phyloP scores from a whole-genome alignment of 2,329 filamentous ascomycete genomes.

The Pestalotiopsis sp. region DNA sequence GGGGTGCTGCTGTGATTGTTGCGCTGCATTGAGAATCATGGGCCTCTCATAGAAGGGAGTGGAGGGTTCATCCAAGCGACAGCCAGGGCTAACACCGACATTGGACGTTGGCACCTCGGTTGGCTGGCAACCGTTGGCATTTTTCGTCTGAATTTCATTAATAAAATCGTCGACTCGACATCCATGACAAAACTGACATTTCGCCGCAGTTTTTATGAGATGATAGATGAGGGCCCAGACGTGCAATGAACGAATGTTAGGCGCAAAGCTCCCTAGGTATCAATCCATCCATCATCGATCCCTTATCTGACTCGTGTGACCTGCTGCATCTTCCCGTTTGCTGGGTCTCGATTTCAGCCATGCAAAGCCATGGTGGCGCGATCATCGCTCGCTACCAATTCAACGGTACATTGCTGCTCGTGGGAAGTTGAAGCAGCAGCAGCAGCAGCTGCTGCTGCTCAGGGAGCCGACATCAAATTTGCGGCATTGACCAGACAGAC shows the following conservation, averaged over 20 bases:
- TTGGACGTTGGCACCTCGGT: not conserved
- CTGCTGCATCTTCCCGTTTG: not conserved
- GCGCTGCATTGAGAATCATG: slow-evolving; percentile 9
- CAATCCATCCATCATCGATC: not conserved
- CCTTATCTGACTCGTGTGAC: not conserved
- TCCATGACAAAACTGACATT: not conserved
- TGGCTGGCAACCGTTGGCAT: not conserved
- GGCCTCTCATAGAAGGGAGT: not conserved
- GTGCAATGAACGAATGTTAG: not conserved
- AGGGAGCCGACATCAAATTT: too few relatives aligned
- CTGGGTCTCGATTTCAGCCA: not conserved
- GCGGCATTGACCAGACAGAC: not conserved
- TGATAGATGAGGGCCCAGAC: not conserved
- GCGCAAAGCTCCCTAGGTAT: not conserved
- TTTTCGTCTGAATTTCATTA: not conserved
- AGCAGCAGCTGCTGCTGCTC: not conserved
- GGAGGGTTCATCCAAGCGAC: not conserved
- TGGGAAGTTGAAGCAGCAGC: not conserved
- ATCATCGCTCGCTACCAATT: not conserved
- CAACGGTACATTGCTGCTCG: not conserved
- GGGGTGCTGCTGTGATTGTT: not conserved
- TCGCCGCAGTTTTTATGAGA: not conserved
- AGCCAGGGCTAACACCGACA: not conserved
- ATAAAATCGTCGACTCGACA: not conserved
- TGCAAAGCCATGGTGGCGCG: not conserved